These are phyloP conservation scores for Aspergillus mulundensis DNA, from an alignment of 495 filamentous ascomycete genomes.

Conservation along the genomic window DNA sequence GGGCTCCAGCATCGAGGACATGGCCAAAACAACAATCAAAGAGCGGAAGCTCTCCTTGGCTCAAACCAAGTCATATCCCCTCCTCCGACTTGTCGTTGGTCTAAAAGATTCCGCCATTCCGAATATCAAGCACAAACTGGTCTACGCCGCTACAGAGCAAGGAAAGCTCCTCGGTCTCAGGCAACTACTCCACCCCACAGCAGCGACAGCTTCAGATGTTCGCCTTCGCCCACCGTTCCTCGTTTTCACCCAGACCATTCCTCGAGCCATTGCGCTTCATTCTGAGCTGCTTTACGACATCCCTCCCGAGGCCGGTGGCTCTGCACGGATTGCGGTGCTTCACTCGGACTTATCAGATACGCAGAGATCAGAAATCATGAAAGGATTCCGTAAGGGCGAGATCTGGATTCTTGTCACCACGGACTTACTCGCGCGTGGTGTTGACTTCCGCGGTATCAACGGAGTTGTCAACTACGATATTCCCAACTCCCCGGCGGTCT, in stretches of 20 bases:
- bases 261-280: slow-evolving; percentile 80
- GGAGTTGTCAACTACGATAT: slow-evolving; percentile 97
- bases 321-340: slow-evolving; percentile 80
- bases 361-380: slow-evolving; percentile 74
- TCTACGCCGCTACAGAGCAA: slow-evolving; percentile 86
- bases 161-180: slow-evolving; percentile 91
- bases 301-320: slow-evolving; percentile 78
- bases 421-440: slow-evolving; percentile 81
- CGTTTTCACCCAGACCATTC: slow-evolving; percentile 92
- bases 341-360: slow-evolving; percentile 80
- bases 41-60: slow-evolving; percentile 35
- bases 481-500: slow-evolving; percentile 78
- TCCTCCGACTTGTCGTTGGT: slow-evolving; percentile 85
- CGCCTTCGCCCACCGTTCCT: slow-evolving; percentile 82
- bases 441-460: slow-evolving; percentile 89
- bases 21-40: slow-evolving; percentile 61
- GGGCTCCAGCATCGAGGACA: slow-evolving; percentile 82
- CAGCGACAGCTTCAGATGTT: slow-evolving; percentile 51
- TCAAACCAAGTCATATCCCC: slow-evolving; percentile 33
- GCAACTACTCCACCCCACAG: slow-evolving; percentile 81
- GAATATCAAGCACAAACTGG: slow-evolving; percentile 81
- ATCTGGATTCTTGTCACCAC: slow-evolving; percentile 96
- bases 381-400: slow-evolving; percentile 83
- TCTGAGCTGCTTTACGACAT: slow-evolving; percentile 94
- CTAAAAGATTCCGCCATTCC: slow-evolving; percentile 93